Percentiles rank a stretch among this genome's conserved stretches.
Conservation (phyloP, 805 yeast genomes). For the Brettanomyces bruxellensis region DNA sequence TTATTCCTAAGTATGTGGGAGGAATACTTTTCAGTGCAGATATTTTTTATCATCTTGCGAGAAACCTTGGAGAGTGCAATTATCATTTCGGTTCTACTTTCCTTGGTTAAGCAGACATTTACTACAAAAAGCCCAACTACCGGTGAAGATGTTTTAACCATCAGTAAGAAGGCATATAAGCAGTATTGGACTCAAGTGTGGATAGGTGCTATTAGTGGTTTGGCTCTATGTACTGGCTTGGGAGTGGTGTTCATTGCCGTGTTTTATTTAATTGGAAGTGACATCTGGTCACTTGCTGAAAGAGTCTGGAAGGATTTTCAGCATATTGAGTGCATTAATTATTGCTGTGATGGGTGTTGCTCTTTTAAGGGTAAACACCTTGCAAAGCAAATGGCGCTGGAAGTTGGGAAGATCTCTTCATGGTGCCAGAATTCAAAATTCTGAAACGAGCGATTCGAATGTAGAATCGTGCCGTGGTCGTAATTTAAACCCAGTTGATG, state of each 20-base stretch:
- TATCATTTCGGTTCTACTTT: conserved; percentile 62
- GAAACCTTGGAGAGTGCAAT: conserved; percentile 74
- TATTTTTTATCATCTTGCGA: conserved; percentile 62
- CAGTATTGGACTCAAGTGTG: conserved; percentile 63
- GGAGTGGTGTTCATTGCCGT: conserved; percentile 64
- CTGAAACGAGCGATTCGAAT: background rate
- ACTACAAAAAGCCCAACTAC: conserved; percentile 25
- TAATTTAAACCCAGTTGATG: background rate
- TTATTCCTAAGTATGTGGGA: conserved; percentile 23
- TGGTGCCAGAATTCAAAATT: background rate
- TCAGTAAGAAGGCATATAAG: conserved; percentile 26
- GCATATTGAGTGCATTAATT: conserved; percentile 66
- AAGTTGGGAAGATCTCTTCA: conserved; percentile 29
- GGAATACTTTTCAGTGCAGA: conserved; percentile 58
- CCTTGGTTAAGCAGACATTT: conserved; percentile 58
- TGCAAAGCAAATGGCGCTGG: conserved; percentile 75
- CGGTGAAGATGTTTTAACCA: conserved; percentile 19
- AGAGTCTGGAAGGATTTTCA: conserved; percentile 84
- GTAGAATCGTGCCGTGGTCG: background rate
- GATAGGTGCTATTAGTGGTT: conserved; percentile 71
- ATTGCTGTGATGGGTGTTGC: conserved; percentile 85
- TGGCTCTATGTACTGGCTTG: conserved; percentile 56
- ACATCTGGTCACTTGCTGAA: conserved; percentile 82
- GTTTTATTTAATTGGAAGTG: conserved; percentile 72
- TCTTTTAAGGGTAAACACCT: conserved; percentile 66